These are phyloP conservation scores for Globisporangium camurandrum DNA, from an alignment of 352 stramenopile genomes.

Conservation along the genomic window DNA sequence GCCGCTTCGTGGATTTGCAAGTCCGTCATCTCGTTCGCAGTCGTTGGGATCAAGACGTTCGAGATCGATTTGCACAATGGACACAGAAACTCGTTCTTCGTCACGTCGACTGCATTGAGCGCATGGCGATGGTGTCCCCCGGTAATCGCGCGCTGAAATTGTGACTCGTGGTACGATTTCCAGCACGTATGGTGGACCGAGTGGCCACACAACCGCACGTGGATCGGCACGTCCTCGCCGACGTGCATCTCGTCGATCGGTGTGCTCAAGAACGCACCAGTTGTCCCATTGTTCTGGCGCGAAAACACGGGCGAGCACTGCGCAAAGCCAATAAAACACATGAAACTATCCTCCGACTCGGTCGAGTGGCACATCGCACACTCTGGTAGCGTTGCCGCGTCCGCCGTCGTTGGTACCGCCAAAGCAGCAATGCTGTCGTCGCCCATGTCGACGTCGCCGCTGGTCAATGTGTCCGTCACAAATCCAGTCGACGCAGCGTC, in stretches of 20 bases:
- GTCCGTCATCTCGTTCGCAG: constrained; percentile 39
- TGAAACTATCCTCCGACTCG: constrained; percentile 72
- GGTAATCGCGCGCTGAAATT: constrained; percentile 90
- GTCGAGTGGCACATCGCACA: constrained; percentile 84
- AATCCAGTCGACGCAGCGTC: neutral
- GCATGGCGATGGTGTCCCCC: constrained; percentile 90
- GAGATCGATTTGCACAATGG: constrained; percentile 96
- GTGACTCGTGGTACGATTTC: constrained; percentile 91
- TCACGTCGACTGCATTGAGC: constrained; percentile 92
- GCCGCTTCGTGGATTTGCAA: neutral
- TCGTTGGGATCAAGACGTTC: constrained; percentile 92
- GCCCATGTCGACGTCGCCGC: constrained; percentile 40
- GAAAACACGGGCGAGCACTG: constrained; percentile 75
- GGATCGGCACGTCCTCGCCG: constrained; percentile 70
- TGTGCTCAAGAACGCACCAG: constrained; percentile 51
- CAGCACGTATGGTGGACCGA: constrained; percentile 93
- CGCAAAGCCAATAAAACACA: constrained; percentile 84
- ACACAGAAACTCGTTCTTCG: constrained; percentile 96
- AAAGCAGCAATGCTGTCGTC: constrained; percentile 13
- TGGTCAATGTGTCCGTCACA: too few relatives aligned
- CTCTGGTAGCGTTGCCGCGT: constrained; percentile 30
- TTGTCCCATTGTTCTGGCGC: constrained; percentile 48
- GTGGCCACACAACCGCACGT: constrained; percentile 90
- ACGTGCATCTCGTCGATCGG: constrained; percentile 85
- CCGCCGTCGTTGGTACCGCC: too few relatives aligned